phyloP scores from a whole-genome alignment of 116 monocot species.

The Cymodocea nodosa region DNA sequence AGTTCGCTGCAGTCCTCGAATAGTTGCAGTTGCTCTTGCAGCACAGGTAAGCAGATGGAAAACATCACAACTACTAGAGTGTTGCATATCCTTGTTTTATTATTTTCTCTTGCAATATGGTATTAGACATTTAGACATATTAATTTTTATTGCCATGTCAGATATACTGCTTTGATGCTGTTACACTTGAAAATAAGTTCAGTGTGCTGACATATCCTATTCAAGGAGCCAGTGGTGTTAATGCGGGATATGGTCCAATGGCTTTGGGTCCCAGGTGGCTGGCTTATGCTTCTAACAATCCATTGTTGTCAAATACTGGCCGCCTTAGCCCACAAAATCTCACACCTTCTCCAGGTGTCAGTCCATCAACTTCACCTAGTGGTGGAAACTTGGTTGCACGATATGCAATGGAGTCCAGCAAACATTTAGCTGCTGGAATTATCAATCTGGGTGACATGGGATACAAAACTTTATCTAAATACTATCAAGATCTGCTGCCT shows the following conservation, averaged over 20 bases:
- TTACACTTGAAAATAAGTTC: constrained; percentile 91
- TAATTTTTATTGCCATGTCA: constrained; percentile 17
- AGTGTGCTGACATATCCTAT: constrained; percentile 92
- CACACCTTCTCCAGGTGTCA: constrained; percentile 84
- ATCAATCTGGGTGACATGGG: constrained; percentile 92
- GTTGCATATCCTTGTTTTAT: background rate
- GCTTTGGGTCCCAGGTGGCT: constrained; percentile 93
- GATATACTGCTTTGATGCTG: constrained; percentile 98
- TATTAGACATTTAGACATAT: background rate
- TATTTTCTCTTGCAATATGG: background rate
- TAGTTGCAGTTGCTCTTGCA: constrained; percentile 88
- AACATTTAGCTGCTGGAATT: constrained; percentile 92
- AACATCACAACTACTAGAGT: background rate
- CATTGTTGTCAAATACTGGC: constrained; percentile 69
- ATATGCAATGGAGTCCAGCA: constrained; percentile 98
- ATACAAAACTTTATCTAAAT: constrained; percentile 87
- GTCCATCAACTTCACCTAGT: constrained; percentile 91
- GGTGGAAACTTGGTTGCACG: constrained; percentile 87
- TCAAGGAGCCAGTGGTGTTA: constrained; percentile 61
- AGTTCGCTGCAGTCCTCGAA: constrained; percentile 90
- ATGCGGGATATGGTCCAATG: constrained; percentile 91
- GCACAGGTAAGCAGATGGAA: constrained; percentile 58
- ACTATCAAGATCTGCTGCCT: constrained; percentile 75
- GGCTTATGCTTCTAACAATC: constrained; percentile 86
- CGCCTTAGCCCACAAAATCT: constrained; percentile 96